phyloP scores from a whole-genome alignment of 345 rosid genomes.

The Carallia pectinifolia region DNA sequence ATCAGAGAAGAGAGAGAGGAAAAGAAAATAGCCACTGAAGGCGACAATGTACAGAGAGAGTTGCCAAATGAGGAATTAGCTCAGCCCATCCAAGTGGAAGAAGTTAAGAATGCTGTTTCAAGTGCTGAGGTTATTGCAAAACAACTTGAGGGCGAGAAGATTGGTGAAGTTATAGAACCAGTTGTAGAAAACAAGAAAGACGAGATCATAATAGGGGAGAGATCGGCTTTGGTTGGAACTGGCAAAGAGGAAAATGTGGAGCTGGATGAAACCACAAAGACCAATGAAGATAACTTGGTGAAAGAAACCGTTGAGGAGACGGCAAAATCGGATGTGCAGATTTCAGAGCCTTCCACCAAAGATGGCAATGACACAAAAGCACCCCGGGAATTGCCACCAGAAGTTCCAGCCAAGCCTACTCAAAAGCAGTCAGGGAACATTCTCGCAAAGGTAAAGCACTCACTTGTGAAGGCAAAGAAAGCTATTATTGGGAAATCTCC shows the following conservation, averaged over 20 bases:
- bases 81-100: slow-evolving; percentile 4
- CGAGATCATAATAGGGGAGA: slow-evolving; percentile 7
- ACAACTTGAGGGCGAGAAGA: slow-evolving; percentile 9
- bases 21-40: background rate
- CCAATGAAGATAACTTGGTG: slow-evolving; percentile 1
- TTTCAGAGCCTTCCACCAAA: slow-evolving; percentile 7
- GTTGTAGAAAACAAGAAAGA: slow-evolving; percentile 7
- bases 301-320: background rate
- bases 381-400: slow-evolving; percentile 40
- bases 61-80: background rate
- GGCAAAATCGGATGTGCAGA: slow-evolving; percentile 7
- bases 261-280: slow-evolving; percentile 13
- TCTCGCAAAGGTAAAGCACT: slow-evolving; percentile 72
- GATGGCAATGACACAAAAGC: slow-evolving; percentile 37
- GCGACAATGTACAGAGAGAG: background rate
- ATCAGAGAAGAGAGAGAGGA: background rate
- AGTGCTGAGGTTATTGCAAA: slow-evolving; percentile 10
- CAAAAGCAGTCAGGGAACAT: slow-evolving; percentile 59
- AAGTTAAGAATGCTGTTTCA: slow-evolving; percentile 1
- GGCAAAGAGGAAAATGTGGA: background rate
- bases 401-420: slow-evolving; percentile 44
- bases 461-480: slow-evolving; percentile 75
- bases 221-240: slow-evolving; percentile 11
- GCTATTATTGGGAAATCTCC: slow-evolving; percentile 79
- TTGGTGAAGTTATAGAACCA: slow-evolving; percentile 4